Evolutionary conservation across 2,329 filamentous ascomycete genomes (phyloP), one percentile per base, ranked within the genome.

Genomic region (Fusarium robinianum): DNA sequence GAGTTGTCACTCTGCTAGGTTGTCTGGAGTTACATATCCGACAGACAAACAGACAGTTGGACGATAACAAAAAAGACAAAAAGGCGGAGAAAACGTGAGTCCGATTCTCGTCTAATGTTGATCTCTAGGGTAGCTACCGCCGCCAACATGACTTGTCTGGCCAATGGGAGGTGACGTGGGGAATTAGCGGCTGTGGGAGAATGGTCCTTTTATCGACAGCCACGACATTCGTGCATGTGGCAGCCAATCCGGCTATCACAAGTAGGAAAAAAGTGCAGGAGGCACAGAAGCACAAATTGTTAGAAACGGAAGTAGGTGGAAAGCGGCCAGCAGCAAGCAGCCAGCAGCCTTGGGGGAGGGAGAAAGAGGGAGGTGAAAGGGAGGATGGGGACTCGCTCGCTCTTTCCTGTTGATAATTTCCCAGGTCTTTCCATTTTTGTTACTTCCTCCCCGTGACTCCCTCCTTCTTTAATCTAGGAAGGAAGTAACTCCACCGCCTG

Each of bases 141-240:
- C 25, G 46, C 40, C 43, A 23, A 16, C 27, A 31, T 37, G 12
- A 16, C n/a, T 15, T 34, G 14, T 23, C 21, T 15, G 30, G 22
- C 57, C 57, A 60, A 59, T 58, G 19, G 45, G 18, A 36, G 7
- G 17, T 10, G 41, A 51, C 37, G 55, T 48, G 58, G 58, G 57
- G 53, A 40, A n/a, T n/a, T 49, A 30, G 53, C 44, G 36, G 25
- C 24, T 34, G 49, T 53, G 31, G 29, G 41, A 37, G 33, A 32
- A 34, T 49, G 57, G 64, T 52, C 72, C 72, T 72, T 69, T 73
- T 65, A 71, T 67, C 61, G 66, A 63, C 63, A 72, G 72, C 73
- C 73, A 76, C 73, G 73, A 74, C 72, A 71, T 50, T 67, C 63
- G 42, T 74, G 71, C 71, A 72, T 68, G 57, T 46, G 35, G 45